phyloP scores from a whole-genome alignment of 768 basidiomycete species.

The Solioccasus polychromus region DNA sequence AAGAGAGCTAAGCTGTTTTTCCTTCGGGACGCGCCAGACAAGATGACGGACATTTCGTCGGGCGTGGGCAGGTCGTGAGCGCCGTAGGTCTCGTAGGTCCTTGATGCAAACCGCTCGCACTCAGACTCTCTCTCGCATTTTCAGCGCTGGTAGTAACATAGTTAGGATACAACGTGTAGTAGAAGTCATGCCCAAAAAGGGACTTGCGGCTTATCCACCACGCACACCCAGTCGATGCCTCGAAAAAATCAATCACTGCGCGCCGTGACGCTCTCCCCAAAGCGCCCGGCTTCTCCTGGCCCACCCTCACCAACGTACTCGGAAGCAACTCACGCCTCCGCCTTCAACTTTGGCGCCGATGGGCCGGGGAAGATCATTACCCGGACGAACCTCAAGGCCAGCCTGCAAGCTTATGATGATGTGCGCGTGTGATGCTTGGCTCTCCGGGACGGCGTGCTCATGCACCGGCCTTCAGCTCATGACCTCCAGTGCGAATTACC shows the following conservation, averaged over 20 bases:
- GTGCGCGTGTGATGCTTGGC: conserved; percentile 40
- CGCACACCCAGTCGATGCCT: conserved; percentile 40
- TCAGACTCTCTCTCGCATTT: not conserved
- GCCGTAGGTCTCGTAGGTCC: conserved; percentile 8
- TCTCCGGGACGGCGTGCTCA: conserved; percentile 10
- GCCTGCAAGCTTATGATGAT: conserved; percentile 77
- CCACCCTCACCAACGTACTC: conserved; percentile 86
- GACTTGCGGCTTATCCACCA: conserved; percentile 13
- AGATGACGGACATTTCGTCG: conserved; percentile 74
- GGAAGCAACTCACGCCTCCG: conserved; percentile 74
- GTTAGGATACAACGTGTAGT: too few relatives aligned
- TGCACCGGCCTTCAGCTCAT: conserved; percentile 57
- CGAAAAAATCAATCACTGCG: conserved; percentile 56
- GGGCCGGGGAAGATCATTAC: conserved; percentile 84
- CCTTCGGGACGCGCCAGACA: conserved; percentile 76
- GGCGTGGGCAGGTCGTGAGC: conserved; percentile 33
- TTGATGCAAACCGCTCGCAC: not conserved
- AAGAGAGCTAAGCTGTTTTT: conserved; percentile 83
- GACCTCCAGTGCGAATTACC: conserved; percentile 73
- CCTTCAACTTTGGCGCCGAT: conserved; percentile 69
- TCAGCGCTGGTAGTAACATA: not conserved
- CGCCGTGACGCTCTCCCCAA: conserved; percentile 47
- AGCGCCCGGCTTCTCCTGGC: conserved; percentile 45
- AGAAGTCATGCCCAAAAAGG: conserved; percentile 15
- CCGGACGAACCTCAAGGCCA: conserved; percentile 70